Evolutionary conservation across 2,329 filamentous ascomycete genomes (phyloP), one percentile per base, ranked within the genome.

Genomic region (Clonostachys rhizophaga): DNA sequence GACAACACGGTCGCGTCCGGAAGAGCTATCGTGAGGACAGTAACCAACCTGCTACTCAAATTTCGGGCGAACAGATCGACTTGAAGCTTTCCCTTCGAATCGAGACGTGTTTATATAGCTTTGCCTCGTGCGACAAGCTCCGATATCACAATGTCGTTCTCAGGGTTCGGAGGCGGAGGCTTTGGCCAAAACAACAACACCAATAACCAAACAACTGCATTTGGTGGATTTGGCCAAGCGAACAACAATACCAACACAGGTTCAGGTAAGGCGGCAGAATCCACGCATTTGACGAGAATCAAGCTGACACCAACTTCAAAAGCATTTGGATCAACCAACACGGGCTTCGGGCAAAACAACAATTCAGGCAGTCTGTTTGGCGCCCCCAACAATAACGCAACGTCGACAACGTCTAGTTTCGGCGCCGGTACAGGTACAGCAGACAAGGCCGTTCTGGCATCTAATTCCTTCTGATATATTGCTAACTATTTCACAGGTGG

Each of bases 151-250:
- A 83, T 83, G 79, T 78, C 78, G 58, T 79, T 79, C 57, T 69
- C 71, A 52, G 75, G 75, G 58, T 68, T 68, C 49, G 72, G 73
- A 48, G 76, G 79, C 49, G 72, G 73, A 48, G 76, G 79, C 71
- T 85, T 86, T 66, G 80, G 80, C 67, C 74, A 76, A 59, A 76
- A 74, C 52, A 81, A 76, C 59, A 81, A 75, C 61, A 72, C 70
- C 47, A 68, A 67, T 44, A 60, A 54, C 65, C 58, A 42, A 40
- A 40, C 56, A 64, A 18, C 56, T 44, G 71, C 68, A 18, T 87
- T 87, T 64, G 78, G 79, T 55, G 81, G 80, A 41, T 84, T 81
- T 50, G 77, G 76, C 37, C 45, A 67, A 47, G 70, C 62, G 50
- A 68, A 60, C 51, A 71, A 57, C 50, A 69, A 59, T 54, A 65